phyloP scores from a whole-genome alignment of 495 filamentous ascomycete genomes.

The Amorphotheca resinae region DNA sequence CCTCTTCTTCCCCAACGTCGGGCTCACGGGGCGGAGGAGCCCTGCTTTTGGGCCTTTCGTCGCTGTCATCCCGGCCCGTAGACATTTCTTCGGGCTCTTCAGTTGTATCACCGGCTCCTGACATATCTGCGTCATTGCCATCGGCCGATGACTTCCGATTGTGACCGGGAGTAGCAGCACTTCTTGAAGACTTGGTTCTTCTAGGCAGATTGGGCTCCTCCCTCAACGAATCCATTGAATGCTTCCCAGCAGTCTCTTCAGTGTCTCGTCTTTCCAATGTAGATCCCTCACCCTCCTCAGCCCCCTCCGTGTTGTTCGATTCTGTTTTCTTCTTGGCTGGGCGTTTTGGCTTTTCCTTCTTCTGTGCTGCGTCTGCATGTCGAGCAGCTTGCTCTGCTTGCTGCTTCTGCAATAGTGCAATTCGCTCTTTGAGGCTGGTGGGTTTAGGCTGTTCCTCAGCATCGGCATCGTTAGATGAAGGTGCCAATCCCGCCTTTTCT shows the following conservation, averaged over 20 bases:
- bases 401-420: slow-evolving; percentile 87
- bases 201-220: slow-evolving; percentile 33
- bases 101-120: slow-evolving; percentile 68
- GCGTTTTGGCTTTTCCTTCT: slow-evolving; percentile 79
- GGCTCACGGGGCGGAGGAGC: slow-evolving; percentile 16
- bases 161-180: slow-evolving; percentile 25
- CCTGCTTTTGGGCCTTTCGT: slow-evolving; percentile 34
- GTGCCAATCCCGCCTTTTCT: slow-evolving; percentile 45
- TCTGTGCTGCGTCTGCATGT: slow-evolving; percentile 64
- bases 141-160: slow-evolving; percentile 48
- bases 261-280: slow-evolving; percentile 34
- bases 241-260: slow-evolving; percentile 39
- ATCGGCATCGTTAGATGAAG: slow-evolving; percentile 33
- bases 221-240: slow-evolving; percentile 43
- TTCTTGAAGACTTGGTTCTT: slow-evolving; percentile 42
- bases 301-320: slow-evolving; percentile 27
- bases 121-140: slow-evolving; percentile 83
- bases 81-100: slow-evolving; percentile 70
- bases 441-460: slow-evolving; percentile 78
- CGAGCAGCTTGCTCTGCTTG: slow-evolving; percentile 76
- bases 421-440: slow-evolving; percentile 83
- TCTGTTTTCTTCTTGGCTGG: slow-evolving; percentile 73
- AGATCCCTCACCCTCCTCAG: slow-evolving; percentile 28
- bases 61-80: slow-evolving; percentile 61
- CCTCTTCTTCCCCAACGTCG: slow-evolving; percentile 26